Base-by-base conservation (phyloP, 495 filamentous ascomycete species). In the Cenococcum geophilum region DNA sequence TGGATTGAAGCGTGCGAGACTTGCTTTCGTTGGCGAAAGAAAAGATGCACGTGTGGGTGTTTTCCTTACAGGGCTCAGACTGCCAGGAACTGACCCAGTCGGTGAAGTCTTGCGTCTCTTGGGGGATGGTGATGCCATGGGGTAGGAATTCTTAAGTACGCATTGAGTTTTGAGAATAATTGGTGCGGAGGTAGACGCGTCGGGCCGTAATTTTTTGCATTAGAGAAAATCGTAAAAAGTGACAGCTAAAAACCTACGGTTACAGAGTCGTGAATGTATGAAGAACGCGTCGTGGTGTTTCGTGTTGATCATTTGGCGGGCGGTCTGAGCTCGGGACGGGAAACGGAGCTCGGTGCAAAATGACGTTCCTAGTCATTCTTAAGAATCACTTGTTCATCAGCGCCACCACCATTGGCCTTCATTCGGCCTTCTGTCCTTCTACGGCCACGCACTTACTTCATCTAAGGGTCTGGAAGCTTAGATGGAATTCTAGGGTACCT, bases 1-100 rank as follows among this genome's bases (percentile, higher is more conserved):
- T 5, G 69, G 69, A 66, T 71, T 67, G 58, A 60, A 65, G 45
- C 69, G 69, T 55, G 69, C 48, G 6, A 71, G 55, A 48, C 69
- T 71, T 35, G 69, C 69, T 61, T 69, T 71, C 3, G 69, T 71
- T 4, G 69, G 69, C 0, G 69, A 71, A 36, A 65, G 27, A 51
- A 64, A 71, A 4, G 69, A 71, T 6, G 66, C 56, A 40, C 69
- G 63, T n/a, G 59, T 58, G 6, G 68, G 65, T 6, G 58, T 62
- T 40, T 55, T 55, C 37, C 60, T 62, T 3, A 60, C 16, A 18
- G 63, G 63, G 25, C 52, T 65, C 21, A 49, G 35, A 16, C 35
- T 18, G 55, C 57, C 23, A 34, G 32, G 60, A 23, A 22, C 21
- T 36, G 57, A 58, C 8, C 57, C 59, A 55, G 62, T 58, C 16